Conservation (phyloP, 2,329 filamentous ascomycete genomes). For the Botrytis galanthina region DNA sequence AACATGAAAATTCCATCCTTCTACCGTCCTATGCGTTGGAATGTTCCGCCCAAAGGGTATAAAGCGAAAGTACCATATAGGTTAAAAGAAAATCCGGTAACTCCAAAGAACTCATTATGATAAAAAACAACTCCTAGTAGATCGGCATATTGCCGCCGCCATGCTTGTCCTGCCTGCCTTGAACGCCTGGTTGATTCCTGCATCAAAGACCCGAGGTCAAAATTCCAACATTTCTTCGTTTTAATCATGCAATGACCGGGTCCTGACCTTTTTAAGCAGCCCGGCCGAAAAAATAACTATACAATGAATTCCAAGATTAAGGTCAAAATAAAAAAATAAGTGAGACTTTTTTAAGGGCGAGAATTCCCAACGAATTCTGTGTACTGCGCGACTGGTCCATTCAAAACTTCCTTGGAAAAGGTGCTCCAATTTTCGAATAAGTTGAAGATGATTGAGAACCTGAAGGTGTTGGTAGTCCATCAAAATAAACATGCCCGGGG, state of each 20-base stretch:
- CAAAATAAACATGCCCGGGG: background rate
- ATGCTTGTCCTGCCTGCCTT: background rate
- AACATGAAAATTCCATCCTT: background rate
- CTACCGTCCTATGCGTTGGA: slow-evolving; percentile 13
- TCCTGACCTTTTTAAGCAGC: background rate
- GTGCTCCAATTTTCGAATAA: background rate
- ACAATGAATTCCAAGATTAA: background rate
- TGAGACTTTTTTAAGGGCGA: background rate
- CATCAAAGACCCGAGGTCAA: background rate
- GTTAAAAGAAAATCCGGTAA: background rate
- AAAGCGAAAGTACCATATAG: slow-evolving; percentile 1
- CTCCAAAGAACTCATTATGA: background rate
- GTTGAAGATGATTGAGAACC: background rate
- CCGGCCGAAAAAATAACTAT: background rate
- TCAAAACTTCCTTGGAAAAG: background rate
- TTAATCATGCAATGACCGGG: background rate
- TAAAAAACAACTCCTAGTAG: background rate
- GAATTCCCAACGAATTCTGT: background rate
- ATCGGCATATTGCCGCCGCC: background rate
- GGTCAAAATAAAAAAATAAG: background rate
- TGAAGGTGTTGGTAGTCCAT: background rate
- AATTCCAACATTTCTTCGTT: slow-evolving; percentile 4
- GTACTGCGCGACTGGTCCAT: background rate
- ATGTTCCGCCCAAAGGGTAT: slow-evolving; percentile 5
- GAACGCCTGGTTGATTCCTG: background rate